phyloP scores from a whole-genome alignment of 345 rosid genomes.

The Camelina hispida region DNA sequence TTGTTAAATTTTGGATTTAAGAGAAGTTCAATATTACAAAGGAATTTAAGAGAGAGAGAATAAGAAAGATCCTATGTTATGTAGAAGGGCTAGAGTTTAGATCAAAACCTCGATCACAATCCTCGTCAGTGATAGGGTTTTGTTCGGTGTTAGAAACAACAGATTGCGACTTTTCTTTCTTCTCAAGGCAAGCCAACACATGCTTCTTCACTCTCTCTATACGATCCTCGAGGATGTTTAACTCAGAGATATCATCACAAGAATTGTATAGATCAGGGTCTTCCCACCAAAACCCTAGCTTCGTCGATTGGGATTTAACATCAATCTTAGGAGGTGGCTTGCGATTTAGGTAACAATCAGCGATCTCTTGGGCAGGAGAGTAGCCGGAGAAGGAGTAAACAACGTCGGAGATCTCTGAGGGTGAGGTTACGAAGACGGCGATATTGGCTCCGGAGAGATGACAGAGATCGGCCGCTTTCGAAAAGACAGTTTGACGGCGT shows the following conservation, averaged over 20 bases:
- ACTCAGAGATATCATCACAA: not conserved
- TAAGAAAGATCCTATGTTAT: too few relatives aligned
- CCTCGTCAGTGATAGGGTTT: not conserved
- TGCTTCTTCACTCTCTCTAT: not conserved
- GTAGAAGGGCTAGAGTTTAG: not conserved
- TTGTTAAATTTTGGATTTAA: too few relatives aligned
- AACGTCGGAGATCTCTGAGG: not conserved
- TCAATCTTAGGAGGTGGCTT: not conserved
- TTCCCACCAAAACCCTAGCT: not conserved
- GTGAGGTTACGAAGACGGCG: slow-evolving; percentile 1
- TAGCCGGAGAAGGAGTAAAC: slow-evolving; percentile 1
- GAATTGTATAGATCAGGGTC: not conserved
- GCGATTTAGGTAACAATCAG: not conserved
- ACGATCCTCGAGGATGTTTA: not conserved
- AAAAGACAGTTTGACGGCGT: not conserved
- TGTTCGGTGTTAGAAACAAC: not conserved
- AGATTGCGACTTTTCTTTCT: not conserved
- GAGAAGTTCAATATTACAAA: too few relatives aligned
- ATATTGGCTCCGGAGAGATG: not conserved
- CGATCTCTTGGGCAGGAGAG: not conserved
- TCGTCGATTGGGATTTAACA: not conserved
- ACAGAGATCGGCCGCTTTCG: slow-evolving; percentile 1
- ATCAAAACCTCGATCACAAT: not conserved
- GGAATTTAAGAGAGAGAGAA: too few relatives aligned
- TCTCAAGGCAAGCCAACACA: not conserved